Evolutionary conservation across 1,139 yeast species (phyloP).

Genomic region (Kodamaea anthophila): DNA sequence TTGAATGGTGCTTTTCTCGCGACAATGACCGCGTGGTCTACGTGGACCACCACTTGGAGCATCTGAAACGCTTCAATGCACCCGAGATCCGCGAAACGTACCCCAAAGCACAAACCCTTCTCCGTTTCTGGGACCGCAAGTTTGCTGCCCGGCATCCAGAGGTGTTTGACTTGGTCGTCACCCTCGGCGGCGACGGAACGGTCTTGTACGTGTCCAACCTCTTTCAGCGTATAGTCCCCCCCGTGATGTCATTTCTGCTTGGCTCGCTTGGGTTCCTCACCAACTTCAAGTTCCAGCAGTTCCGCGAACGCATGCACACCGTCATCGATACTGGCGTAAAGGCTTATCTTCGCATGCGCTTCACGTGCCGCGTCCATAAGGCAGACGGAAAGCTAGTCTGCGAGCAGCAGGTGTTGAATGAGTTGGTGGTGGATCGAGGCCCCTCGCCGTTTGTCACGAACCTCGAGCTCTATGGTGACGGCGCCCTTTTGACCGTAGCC

Average conservation of each 20-base stretch:
- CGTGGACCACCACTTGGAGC: constrained; percentile 60
- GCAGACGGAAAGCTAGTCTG: constrained; percentile 55
- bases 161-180: constrained; percentile 66
- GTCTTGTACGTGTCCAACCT: constrained; percentile 73
- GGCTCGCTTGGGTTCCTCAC: constrained; percentile 83
- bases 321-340: constrained; percentile 65
- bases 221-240: constrained; percentile 80
- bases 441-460: constrained; percentile 84
- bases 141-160: constrained; percentile 53
- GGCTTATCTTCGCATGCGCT: constrained; percentile 76
- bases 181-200: constrained; percentile 90
- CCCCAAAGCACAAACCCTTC: constrained; percentile 36
- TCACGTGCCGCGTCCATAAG: constrained; percentile 61
- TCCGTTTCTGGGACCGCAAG: constrained; percentile 65
- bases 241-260: constrained; percentile 74
- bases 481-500: constrained; percentile 70
- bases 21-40: constrained; percentile 51
- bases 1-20: constrained; percentile 61
- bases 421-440: constrained; percentile 80
- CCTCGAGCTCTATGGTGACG: constrained; percentile 79
- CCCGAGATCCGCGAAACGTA: constrained; percentile 29
- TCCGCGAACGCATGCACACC: constrained; percentile 47
- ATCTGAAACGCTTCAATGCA: constrained; percentile 59
- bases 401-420: constrained; percentile 78
- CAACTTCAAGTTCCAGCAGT: constrained; percentile 67